Percentiles rank a stretch among this genome's conserved stretches.
Conservation (phyloP, 1,139 yeast genomes). For the Candida labiduridarum region DNA sequence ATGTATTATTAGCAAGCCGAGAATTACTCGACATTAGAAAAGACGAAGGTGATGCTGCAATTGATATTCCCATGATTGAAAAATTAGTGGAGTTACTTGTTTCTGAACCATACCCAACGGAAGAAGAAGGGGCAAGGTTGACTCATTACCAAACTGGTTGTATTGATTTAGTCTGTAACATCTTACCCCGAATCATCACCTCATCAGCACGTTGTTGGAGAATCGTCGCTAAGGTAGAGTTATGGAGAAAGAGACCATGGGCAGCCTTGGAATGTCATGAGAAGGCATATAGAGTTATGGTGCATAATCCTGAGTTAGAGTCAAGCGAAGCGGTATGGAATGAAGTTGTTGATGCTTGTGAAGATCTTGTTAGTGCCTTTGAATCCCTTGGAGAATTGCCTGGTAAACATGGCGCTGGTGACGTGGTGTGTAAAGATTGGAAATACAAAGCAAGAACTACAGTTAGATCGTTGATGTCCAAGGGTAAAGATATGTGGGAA, state of each 20-base stretch:
- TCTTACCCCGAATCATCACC: slow-evolving; percentile 69
- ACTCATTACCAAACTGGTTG: slow-evolving; percentile 68
- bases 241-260: slow-evolving; percentile 92
- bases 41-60: slow-evolving; percentile 59
- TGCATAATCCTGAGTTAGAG: slow-evolving; percentile 66
- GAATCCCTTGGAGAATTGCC: slow-evolving; percentile 84
- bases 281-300: slow-evolving; percentile 77
- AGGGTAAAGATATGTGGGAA: slow-evolving; percentile 81
- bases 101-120: slow-evolving; percentile 50
- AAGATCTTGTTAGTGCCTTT: slow-evolving; percentile 83
- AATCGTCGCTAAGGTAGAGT: slow-evolving; percentile 76
- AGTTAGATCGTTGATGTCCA: slow-evolving; percentile 74
- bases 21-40: slow-evolving; percentile 57
- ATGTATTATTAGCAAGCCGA: slow-evolving; percentile 72
- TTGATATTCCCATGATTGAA: slow-evolving; percentile 79
- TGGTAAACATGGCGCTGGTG: slow-evolving; percentile 84
- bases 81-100: slow-evolving; percentile 69
- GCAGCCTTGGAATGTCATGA: slow-evolving; percentile 83
- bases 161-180: slow-evolving; percentile 65
- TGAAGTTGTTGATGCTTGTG: slow-evolving; percentile 78
- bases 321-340: slow-evolving; percentile 69
- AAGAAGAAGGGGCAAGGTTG: slow-evolving; percentile 39
- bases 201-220: slow-evolving; percentile 81
- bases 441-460: slow-evolving; percentile 77
- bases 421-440: slow-evolving; percentile 90